phyloP scores from a whole-genome alignment of 169 alveolate genomes.

The Amoebophrya sp. region DNA sequence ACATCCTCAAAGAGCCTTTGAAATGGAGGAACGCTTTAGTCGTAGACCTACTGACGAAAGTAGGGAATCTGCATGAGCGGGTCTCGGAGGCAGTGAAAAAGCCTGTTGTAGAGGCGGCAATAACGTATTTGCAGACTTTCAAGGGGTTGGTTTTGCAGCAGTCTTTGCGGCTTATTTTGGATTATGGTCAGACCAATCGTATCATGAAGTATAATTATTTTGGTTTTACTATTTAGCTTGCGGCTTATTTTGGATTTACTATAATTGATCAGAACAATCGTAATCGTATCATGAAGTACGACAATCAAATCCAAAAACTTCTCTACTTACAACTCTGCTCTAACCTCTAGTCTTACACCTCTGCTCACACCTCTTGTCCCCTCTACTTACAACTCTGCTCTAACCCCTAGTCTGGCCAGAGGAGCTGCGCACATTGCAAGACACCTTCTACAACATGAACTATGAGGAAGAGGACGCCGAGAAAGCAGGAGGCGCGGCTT shows the following conservation, averaged over 20 bases:
- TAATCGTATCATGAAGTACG: too few species aligned
- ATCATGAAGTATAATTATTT: too few species aligned
- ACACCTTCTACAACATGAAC: neutral
- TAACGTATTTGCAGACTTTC: neutral
- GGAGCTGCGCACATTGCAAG: neutral
- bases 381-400: too few species aligned
- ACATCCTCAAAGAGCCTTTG: neutral
- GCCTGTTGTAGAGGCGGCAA: neutral
- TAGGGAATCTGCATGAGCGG: neutral
- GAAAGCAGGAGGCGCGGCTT: neutral
- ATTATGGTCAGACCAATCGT: too few species aligned
- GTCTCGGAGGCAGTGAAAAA: neutral
- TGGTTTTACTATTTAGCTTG: too few species aligned
- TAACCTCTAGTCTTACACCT: too few species aligned
- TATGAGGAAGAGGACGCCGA: neutral
- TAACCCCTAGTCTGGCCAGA: conserved; percentile 8
- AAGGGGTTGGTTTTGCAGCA: neutral
- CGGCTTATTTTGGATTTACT: too few species aligned
- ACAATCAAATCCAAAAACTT: too few species aligned
- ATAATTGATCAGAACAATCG: too few species aligned
- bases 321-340: too few species aligned
- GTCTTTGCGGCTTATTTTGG: neutral
- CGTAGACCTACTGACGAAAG: neutral
- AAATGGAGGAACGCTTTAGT: neutral
- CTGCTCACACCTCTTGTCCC: too few species aligned